These are phyloP conservation scores for Stentor coeruleus DNA, from an alignment of 73 alveolate genomes.

Conservation along the genomic window DNA sequence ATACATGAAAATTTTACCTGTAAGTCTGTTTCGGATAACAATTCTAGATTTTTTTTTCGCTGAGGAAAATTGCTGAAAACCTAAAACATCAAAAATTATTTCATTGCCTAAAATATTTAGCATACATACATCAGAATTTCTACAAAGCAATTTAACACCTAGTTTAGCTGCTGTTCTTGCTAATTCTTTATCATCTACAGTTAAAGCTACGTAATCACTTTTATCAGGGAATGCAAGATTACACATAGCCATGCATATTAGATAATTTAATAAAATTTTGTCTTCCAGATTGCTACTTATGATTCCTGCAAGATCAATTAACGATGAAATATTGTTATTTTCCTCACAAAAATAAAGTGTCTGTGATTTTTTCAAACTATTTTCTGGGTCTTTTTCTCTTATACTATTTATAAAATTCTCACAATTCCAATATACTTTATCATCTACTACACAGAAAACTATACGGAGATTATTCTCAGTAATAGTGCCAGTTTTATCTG, in stretches of 20 bases:
- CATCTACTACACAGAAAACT: neutral
- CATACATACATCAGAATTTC: no score
- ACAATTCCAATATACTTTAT: neutral
- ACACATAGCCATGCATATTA: neutral
- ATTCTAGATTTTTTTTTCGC: neutral
- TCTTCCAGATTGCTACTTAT: neutral
- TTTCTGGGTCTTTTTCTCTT: no score
- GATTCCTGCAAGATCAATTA: neutral
- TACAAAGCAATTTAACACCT: constrained; percentile 3
- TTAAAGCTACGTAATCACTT: neutral
- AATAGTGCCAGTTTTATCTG: neutral
- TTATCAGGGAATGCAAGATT: neutral
- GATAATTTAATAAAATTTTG: neutral
- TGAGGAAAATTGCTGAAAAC: neutral
- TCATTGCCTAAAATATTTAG: neutral
- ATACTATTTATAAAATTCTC: no score
- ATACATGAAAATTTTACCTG: neutral
- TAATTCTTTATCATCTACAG: neutral
- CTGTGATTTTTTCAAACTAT: neutral
- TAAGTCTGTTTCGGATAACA: neutral
- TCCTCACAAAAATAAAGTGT: neutral
- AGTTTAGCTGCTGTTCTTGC: neutral
- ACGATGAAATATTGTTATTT: neutral
- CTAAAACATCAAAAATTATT: neutral
- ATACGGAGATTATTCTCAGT: neutral